A percentile compares a stretch with the other conserved stretches of the same genome.
Conservation (phyloP, 345 rosid species). For the Ceriops decandra region DNA sequence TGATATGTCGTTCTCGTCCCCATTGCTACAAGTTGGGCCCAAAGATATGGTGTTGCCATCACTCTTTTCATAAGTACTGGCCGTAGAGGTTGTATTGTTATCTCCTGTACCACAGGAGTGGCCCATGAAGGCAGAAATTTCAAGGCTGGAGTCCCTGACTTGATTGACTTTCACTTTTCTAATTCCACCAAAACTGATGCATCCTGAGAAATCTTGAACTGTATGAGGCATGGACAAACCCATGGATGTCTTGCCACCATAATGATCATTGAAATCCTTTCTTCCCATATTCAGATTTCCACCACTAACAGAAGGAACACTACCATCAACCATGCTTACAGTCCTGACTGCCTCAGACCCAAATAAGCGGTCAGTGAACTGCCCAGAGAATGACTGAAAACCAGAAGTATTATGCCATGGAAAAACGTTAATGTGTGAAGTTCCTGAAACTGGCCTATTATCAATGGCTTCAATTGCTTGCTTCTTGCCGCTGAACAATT, state of each 20-base stretch:
- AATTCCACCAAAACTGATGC: conserved; percentile 41
- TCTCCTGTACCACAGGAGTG: conserved; percentile 29
- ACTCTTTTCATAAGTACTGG: conserved; percentile 26
- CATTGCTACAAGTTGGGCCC: conserved; percentile 20
- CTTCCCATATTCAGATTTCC: conserved; percentile 41
- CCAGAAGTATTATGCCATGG: conserved; percentile 37
- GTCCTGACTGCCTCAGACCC: conserved; percentile 37
- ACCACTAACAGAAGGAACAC: conserved; percentile 27
- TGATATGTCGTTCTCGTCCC: conserved; percentile 24
- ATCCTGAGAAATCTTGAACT: conserved; percentile 37
- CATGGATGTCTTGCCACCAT: conserved; percentile 29
- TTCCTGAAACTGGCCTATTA: conserved; percentile 29
- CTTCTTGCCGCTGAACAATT: conserved; percentile 49
- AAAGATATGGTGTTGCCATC: conserved; percentile 22
- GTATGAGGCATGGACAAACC: conserved; percentile 42
- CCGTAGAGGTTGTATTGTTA: conserved; percentile 23
- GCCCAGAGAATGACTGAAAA: conserved; percentile 43
- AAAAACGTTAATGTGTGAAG: conserved; percentile 32
- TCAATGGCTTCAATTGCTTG: conserved; percentile 44
- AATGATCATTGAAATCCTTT: conserved; percentile 38
- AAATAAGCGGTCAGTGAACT: conserved; percentile 39
- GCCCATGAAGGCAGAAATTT: conserved; percentile 30
- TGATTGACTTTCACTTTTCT: conserved; percentile 54
- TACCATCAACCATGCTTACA: conserved; percentile 39
- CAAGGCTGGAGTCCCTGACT: conserved; percentile 36